Percentiles rank a stretch among this genome's conserved stretches.
phyloP scores from a whole-genome alignment of 139 green algal genomes.

The Coelastrella sp. region DNA sequence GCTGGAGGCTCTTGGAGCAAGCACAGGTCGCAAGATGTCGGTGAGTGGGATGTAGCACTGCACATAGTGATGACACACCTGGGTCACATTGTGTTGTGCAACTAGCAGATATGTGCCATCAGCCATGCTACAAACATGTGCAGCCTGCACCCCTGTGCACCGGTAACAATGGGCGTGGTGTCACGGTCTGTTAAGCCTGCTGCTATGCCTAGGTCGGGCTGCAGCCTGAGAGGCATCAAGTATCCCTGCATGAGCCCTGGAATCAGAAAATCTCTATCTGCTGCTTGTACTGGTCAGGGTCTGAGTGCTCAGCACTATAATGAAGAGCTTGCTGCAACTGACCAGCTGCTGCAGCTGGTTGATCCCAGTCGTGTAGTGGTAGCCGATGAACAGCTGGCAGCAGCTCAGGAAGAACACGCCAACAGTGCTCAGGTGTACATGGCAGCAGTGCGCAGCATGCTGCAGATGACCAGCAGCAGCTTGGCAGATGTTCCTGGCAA shows the following conservation, averaged over 20 bases:
- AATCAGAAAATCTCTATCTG: no score
- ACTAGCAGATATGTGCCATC: background rate
- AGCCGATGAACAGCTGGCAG: conserved; percentile 15
- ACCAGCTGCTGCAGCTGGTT: conserved; percentile 46
- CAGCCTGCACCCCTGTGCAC: no score
- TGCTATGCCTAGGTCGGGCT: no score
- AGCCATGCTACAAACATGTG: background rate
- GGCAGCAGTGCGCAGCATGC: conserved; percentile 38
- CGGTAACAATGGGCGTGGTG: no score
- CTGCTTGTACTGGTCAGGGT: background rate
- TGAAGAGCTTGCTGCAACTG: conserved; percentile 47
- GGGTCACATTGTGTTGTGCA: background rate
- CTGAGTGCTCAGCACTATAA: conserved; percentile 56
- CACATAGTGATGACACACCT: background rate
- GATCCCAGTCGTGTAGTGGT: conserved; percentile 22
- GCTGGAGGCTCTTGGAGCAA: conserved; percentile 35
- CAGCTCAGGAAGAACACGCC: background rate
- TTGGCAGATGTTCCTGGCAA: conserved; percentile 56
- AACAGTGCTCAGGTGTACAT: conserved; percentile 43
- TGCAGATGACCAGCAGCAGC: conserved; percentile 49
- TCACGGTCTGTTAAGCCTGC: no score
- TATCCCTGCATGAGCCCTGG: no score
- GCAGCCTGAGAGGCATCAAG: no score
- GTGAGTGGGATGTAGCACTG: background rate
- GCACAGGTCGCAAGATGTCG: conserved; percentile 32